phyloP scores from a whole-genome alignment of 495 filamentous ascomycete genomes.

The Bacidia gigantensis region DNA sequence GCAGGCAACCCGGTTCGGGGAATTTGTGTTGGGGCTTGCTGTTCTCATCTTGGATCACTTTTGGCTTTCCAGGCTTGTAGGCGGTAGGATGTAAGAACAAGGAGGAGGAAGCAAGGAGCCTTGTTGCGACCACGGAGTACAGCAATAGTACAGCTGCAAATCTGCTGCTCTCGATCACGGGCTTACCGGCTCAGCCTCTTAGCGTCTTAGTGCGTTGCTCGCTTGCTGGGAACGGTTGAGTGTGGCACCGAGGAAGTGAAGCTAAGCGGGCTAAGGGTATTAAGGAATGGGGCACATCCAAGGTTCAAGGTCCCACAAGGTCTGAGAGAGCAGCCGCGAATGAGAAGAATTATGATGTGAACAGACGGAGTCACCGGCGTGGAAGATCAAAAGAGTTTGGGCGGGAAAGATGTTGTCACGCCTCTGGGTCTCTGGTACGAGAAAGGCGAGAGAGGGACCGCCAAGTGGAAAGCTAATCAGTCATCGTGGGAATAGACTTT shows the following conservation, averaged over 20 bases:
- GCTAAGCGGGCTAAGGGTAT: slow-evolving; percentile 5
- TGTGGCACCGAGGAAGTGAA: neutral
- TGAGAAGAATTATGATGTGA: too few species aligned
- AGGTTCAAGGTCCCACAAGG: neutral
- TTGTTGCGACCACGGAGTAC: slow-evolving; percentile 11
- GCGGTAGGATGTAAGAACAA: slow-evolving; percentile 1
- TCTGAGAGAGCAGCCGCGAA: too few species aligned
- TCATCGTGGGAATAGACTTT: too few species aligned
- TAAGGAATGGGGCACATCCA: neutral
- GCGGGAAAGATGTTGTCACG: too few species aligned
- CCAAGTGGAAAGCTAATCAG: too few species aligned
- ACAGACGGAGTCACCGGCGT: too few species aligned
- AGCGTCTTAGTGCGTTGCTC: neutral
- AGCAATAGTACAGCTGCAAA: too few species aligned
- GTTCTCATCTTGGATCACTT: neutral
- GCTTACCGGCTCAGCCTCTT: neutral
- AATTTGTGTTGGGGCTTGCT: neutral
- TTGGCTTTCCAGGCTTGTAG: neutral
- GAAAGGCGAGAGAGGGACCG: too few species aligned
- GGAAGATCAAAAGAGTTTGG: too few species aligned
- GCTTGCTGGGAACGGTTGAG: slow-evolving; percentile 1
- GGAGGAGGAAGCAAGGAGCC: slow-evolving; percentile 10
- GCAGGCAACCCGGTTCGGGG: neutral
- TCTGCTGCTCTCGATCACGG: neutral
- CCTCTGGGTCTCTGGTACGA: too few species aligned